Evolutionary conservation across 1,284 basidiomycete genomes (phyloP), one percentile per base, ranked within the genome.

Genomic region (Melampsora americana): DNA sequence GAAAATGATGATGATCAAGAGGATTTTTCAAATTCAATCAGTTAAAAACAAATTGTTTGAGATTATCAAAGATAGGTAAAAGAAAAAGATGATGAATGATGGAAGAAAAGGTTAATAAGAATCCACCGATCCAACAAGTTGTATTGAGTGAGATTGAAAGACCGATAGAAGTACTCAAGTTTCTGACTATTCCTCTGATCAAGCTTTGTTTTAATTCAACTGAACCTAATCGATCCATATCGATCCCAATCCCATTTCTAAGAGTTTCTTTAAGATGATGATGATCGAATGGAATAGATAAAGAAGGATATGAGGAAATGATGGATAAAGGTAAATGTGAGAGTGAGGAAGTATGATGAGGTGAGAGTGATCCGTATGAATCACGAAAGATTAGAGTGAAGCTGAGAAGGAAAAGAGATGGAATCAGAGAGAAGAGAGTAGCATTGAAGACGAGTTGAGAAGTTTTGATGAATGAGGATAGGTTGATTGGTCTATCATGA

Each of bases 151-250:
- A 30, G 20, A 23, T 28, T 1, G 32, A 26, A 12, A 66, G 20
- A 20, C 46, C 71, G 1, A 66, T 64, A 5, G 62, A 66, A 20
- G 32, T 65, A 30, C 71, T 73, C n/a, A 66, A 39, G 42, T 64
- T 66, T 32, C 71, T 62, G 48, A 73, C 23, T 5, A 73, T 23
- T 28, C 64, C 48, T 73, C 64, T 61, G n/a, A 73, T 66, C 18
- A 73, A 59, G 48, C 26, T 5, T 26, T 59, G 71, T 66, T 73
- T 73, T 3, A 73, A 35, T 59, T 66, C 35, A n/a, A 26, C 48
- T 59, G 71, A 73, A 18, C 71, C 71, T 28, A 73, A 39, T 60
- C 66, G 71, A 32, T 73, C 71, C 71, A 73, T 73, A 73, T 73
- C 71, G 26, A 73, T 73, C 12, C 71, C 71, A 11, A 66, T 46